Percentiles rank a stretch among this genome's conserved stretches.
Evolutionary conservation across 768 basidiomycete species (phyloP).

Genomic region (Macrolepiota fuliginosa): DNA sequence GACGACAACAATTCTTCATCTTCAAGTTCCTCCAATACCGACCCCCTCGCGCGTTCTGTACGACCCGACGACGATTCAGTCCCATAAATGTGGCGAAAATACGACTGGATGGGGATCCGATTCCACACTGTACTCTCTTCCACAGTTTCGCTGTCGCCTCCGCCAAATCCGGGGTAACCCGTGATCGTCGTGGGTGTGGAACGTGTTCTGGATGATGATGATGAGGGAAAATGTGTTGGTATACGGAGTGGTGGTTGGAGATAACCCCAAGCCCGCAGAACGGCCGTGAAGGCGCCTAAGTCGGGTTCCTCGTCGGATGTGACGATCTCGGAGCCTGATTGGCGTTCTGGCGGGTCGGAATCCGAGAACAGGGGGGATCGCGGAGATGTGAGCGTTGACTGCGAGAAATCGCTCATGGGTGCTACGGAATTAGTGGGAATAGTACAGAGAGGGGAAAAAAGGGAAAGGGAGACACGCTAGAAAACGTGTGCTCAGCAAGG

Average conservation of each 20-base stretch:
- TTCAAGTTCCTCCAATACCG: constrained; percentile 19
- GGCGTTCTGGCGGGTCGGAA: neutral
- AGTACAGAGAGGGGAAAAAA: neutral
- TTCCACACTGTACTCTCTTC: constrained; percentile 65
- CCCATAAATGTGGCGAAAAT: constrained; percentile 35
- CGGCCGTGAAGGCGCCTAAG: constrained; percentile 68
- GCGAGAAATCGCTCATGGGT: constrained; percentile 8
- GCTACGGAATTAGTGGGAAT: neutral
- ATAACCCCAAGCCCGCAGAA: constrained; percentile 64
- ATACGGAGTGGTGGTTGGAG: constrained; percentile 47
- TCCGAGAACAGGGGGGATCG: constrained; percentile 10
- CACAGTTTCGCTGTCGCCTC: constrained; percentile 12
- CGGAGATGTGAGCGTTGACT: constrained; percentile 2
- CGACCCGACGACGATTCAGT: constrained; percentile 19
- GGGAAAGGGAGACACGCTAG: neutral
- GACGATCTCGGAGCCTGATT: constrained; percentile 10
- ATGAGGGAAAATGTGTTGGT: constrained; percentile 18
- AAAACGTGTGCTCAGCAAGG: constrained; percentile 5
- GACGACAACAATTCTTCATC: constrained; percentile 20
- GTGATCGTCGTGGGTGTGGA: constrained; percentile 11
- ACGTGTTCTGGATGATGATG: constrained; percentile 15
- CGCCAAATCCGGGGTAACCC: constrained; percentile 15
- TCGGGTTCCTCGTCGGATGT: constrained; percentile 69
- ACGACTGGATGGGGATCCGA: constrained; percentile 54
- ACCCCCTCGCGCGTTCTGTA: constrained; percentile 17